These are phyloP conservation scores for Arthrocladium fulminans DNA, from an alignment of 2,329 filamentous ascomycete genomes.

Conservation along the genomic window DNA sequence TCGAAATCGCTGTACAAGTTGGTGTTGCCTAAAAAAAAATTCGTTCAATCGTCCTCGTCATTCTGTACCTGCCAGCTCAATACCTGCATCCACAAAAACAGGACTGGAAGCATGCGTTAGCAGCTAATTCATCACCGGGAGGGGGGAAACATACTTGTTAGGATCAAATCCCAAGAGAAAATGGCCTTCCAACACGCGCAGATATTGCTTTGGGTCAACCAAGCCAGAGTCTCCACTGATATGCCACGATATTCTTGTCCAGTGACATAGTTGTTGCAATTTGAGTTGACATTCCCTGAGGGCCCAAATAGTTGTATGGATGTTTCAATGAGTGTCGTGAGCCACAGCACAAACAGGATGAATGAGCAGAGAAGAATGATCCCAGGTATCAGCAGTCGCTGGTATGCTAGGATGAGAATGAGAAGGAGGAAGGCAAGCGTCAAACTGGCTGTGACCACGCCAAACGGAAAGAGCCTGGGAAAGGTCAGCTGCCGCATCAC, in stretches of 20 bases:
- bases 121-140: background rate
- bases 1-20: background rate
- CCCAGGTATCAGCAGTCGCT: slow-evolving; percentile 49
- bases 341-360: slow-evolving; percentile 53
- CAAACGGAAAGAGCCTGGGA: slow-evolving; percentile 55
- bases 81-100: slow-evolving; percentile 58
- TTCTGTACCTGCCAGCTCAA: slow-evolving; percentile 50
- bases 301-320: slow-evolving; percentile 53
- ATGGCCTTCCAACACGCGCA: slow-evolving; percentile 56
- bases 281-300: slow-evolving; percentile 47
- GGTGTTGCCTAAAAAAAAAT: background rate
- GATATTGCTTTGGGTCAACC: slow-evolving; percentile 54
- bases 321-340: slow-evolving; percentile 55
- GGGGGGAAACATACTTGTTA: slow-evolving; percentile 21
- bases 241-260: slow-evolving; percentile 39
- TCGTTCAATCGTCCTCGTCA: slow-evolving; percentile 32
- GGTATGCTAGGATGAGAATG: slow-evolving; percentile 48
- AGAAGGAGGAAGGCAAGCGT: slow-evolving; percentile 51
- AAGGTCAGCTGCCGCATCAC: background rate
- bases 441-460: slow-evolving; percentile 49
- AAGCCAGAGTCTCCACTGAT: slow-evolving; percentile 49
- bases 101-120: slow-evolving; percentile 35
- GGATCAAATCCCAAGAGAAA: slow-evolving; percentile 56
- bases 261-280: slow-evolving; percentile 50
- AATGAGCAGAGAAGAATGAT: slow-evolving; percentile 53